Conservation (phyloP, 75 land plant species). For the Selaginella moellendorffii region DNA sequence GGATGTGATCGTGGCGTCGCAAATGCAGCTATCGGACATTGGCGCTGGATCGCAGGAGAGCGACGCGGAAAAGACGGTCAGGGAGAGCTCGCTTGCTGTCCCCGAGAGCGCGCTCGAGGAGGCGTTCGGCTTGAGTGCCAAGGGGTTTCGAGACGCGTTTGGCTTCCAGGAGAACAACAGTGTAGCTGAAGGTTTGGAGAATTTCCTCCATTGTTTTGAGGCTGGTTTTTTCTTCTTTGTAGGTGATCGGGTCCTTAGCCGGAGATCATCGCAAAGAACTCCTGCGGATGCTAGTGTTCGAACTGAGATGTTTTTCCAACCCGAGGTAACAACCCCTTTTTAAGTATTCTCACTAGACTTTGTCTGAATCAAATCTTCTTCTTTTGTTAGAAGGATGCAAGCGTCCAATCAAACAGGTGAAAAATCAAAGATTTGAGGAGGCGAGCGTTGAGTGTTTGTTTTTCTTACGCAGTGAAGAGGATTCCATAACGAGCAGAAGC, state of each 20-base stretch:
- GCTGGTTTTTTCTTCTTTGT: not conserved
- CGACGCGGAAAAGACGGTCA: not conserved
- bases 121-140: too few relatives aligned
- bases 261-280: conserved; percentile 6
- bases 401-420: not conserved
- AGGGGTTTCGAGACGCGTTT: too few relatives aligned
- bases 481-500: not conserved
- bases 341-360: not conserved
- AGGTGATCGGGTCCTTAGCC: not conserved
- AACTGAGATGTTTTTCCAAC: not conserved
- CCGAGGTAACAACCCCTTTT: not conserved
- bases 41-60: not conserved
- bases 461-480: not conserved
- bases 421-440: too few relatives aligned
- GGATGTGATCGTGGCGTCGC: not conserved
- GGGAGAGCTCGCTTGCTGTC: not conserved
- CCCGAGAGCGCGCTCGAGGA: not conserved
- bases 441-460: not conserved
- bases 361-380: not conserved
- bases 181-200: too few relatives aligned
- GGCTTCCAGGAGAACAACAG: too few relatives aligned
- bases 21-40: not conserved
- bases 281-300: not conserved
- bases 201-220: not conserved
- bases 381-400: not conserved